Evolutionary conservation across 306 rosid genomes (phyloP), one percentile per base, ranked within the genome.

Genomic region (Dalbergia cultrata): DNA sequence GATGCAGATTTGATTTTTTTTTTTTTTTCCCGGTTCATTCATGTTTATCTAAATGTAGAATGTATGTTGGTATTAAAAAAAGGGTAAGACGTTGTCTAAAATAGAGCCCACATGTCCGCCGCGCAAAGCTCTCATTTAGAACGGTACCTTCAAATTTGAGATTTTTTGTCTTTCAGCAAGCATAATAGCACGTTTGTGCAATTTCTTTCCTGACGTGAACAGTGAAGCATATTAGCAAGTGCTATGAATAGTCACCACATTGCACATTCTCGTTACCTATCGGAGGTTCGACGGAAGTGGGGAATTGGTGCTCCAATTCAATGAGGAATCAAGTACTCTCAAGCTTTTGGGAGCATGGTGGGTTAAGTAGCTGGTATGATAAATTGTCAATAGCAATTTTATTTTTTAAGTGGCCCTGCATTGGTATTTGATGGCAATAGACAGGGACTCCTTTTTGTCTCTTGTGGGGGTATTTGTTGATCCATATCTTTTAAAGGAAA

Each of bases 281-380:
- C 31, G 71, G 72, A 58, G 78, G 82, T 69, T 75, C 37, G 80
- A 76, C 70, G 74, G 50, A 18, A 83, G 83, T 77, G 86, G 82
- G 16, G 70, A 18, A 47, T 61, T 63, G 67, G 78, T 85, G 83
- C 82, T 67, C 89, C 81, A 77, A 83, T 65, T 81, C 80, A 80
- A 78, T 67, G 78, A 41, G 63, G 68, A 81, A 44, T 81, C 57
- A 18, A 79, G 83, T 84, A 45, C 74, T 72, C 47, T 43, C 44
- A 61, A 37, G 75, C 47, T 45, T 54, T 18, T 64, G 70, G 50
- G 44, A 52, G 31, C 59, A 18, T 19, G 54, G 66, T 56, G 21
- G 64, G 53, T 76, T 52, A 19, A 80, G 79, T 62, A 57, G 77
- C 59, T 68, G 72, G 62, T 19, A 61, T 18, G 77, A 26, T 35